phyloP scores from a whole-genome alignment of 108 stramenopile genomes.

The Cyclotella distinguenda region DNA sequence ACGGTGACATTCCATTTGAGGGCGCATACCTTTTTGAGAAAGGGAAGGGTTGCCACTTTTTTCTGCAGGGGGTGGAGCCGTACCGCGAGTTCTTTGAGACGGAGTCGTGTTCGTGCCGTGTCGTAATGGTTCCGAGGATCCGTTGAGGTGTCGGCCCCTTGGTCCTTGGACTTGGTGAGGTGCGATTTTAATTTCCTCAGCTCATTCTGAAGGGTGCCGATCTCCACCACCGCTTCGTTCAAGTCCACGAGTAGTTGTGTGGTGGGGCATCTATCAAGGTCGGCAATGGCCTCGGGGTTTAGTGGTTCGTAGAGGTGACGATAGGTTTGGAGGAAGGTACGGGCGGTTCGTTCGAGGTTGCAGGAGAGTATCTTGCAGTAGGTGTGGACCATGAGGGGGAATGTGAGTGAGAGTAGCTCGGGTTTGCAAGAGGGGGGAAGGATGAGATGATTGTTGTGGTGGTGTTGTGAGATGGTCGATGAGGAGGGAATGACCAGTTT shows the following conservation, averaged over 20 bases:
- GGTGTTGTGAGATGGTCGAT: conserved; percentile 7
- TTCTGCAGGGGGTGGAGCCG: conserved; percentile 46
- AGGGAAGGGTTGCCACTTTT: conserved; percentile 67
- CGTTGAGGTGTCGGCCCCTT: conserved; percentile 21
- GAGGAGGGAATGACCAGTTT: conserved; percentile 21
- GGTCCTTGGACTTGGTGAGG: conserved; percentile 5
- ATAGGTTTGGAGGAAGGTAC: conserved; percentile 69
- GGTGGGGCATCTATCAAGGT: conserved; percentile 63
- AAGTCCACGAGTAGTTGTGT: conserved; percentile 70
- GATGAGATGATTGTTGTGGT: conserved; percentile 15
- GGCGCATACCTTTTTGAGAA: conserved; percentile 79
- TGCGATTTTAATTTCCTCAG: conserved; percentile 22
- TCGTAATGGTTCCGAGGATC: conserved; percentile 19
- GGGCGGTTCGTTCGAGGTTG: conserved; percentile 77
- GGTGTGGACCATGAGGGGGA: conserved; percentile 84
- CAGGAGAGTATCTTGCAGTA: conserved; percentile 84
- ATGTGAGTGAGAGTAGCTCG: conserved; percentile 81
- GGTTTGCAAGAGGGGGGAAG: conserved; percentile 74
- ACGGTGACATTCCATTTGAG: conserved; percentile 83
- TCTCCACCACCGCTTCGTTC: conserved; percentile 37
- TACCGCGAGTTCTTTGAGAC: conserved; percentile 55
- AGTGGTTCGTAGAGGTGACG: conserved; percentile 72
- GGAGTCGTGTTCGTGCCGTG: conserved; percentile 48
- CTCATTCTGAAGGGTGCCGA: conserved; percentile 16
- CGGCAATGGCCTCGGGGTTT: conserved; percentile 60